A percentile compares a stretch with the other conserved stretches of the same genome.
phyloP scores from a whole-genome alignment of 1,284 basidiomycete species.

The Papiliotrema nemorosa region DNA sequence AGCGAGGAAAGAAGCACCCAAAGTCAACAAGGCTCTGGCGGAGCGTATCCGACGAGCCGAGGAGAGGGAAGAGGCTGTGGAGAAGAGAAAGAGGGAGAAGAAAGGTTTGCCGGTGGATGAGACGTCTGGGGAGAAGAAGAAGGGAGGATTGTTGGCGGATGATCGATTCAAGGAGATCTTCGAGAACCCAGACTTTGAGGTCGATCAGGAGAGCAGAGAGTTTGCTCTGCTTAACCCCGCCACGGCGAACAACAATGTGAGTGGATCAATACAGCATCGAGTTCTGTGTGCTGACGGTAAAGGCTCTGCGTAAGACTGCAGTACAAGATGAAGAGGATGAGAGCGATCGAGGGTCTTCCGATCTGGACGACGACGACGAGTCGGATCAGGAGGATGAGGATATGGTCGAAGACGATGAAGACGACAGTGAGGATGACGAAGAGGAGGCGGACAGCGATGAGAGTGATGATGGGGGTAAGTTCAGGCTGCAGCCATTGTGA shows the following conservation, averaged over 20 bases:
- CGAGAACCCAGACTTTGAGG: conserved; percentile 88
- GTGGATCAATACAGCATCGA: conserved; percentile 7
- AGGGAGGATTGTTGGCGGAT: conserved; percentile 68
- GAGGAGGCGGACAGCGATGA: conserved; percentile 52
- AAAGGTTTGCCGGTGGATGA: conserved; percentile 53
- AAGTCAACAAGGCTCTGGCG: conserved; percentile 87
- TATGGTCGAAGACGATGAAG: too few relatives aligned
- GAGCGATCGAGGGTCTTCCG: conserved; percentile 73
- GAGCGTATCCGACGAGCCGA: conserved; percentile 75
- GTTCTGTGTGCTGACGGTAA: neutral
- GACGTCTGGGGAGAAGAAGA: conserved; percentile 49
- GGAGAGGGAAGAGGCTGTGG: conserved; percentile 63
- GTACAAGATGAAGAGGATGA: conserved; percentile 88
- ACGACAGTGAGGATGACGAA: conserved; percentile 53
- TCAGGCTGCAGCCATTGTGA: too few relatives aligned
- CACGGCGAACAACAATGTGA: conserved; percentile 51
- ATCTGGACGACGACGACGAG: conserved; percentile 51
- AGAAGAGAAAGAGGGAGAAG: conserved; percentile 58
- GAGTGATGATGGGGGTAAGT: conserved; percentile 50
- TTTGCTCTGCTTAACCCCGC: conserved; percentile 90
- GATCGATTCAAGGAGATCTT: conserved; percentile 88
- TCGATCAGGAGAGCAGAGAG: conserved; percentile 83
- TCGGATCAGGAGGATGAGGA: conserved; percentile 36
- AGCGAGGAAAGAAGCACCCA: conserved; percentile 64
- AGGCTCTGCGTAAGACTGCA: conserved; percentile 62